Evolutionary conservation across 2,329 filamentous ascomycete species (phyloP).

Genomic region (Cercospora zeina): DNA sequence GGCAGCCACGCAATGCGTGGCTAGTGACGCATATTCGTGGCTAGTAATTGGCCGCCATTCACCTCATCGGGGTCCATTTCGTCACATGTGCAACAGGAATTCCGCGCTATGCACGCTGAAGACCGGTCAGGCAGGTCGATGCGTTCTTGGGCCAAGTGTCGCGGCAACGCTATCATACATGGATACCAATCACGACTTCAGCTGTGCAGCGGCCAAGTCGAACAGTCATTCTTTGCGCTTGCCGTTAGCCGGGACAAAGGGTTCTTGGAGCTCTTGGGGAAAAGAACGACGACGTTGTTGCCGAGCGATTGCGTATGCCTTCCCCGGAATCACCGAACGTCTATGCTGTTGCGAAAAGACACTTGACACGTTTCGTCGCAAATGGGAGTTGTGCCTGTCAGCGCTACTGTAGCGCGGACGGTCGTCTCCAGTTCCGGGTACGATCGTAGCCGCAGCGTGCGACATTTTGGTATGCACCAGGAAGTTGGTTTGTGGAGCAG

Average conservation of each 20-base stretch:
- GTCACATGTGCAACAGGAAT: not conserved
- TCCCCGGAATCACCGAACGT: not conserved
- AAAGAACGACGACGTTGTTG: not conserved
- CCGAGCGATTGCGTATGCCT: not conserved
- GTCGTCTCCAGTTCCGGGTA: not conserved
- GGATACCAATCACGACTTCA: not conserved
- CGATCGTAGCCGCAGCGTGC: not conserved
- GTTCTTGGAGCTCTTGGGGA: not conserved
- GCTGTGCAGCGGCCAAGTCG: not conserved
- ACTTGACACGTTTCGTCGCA: not conserved
- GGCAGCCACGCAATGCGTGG: constrained; percentile 1
- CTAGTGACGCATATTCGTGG: constrained; percentile 1
- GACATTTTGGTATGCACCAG: not conserved
- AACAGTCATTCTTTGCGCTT: not conserved
- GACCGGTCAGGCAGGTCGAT: not conserved
- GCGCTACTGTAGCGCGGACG: not conserved
- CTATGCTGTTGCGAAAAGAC: not conserved
- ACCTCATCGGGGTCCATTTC: not conserved
- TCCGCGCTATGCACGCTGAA: not conserved
- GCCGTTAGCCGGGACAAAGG: not conserved
- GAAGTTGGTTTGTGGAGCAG: not conserved
- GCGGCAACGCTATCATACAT: not conserved
- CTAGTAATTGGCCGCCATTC: not conserved
- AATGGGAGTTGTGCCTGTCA: not conserved
- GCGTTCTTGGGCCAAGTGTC: not conserved